Evolutionary conservation across 1,284 basidiomycete species (phyloP), one percentile per base, ranked within the genome.

Genomic region (Boletus hoseneyae): DNA sequence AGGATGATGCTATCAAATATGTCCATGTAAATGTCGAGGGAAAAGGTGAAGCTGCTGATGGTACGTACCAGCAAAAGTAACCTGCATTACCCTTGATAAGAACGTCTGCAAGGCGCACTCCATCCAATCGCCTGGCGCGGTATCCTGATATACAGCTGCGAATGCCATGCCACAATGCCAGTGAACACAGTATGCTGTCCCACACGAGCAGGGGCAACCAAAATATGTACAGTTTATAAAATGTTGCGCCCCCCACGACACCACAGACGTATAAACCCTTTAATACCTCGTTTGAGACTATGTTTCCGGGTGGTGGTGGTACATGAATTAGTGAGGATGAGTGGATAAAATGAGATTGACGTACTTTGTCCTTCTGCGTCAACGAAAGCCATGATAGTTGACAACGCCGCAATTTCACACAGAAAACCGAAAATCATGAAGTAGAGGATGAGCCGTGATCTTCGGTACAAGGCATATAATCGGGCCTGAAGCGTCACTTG

Each of bases 1-100:
- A 60, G 1, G 7, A 60, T 19, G 10, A 62, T 45, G 13, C 58
- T 59, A 12, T 4, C 15, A 19, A 4, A 32, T 18, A 21, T 19
- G 34, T 32, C 34, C 33, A 19, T 18, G 6, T 19, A 35, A 7
- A 16, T n/a, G 33, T 27, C 13, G 7, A 40, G n/a, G 25, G 13
- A 13, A 30, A 30, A 30, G 29, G 29, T 12, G 29, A 30, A 30
- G 6, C n/a, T n/a, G 4, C 12, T n/a, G 23, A 16, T 8, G 6
- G 7, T 16, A 10, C 60, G n/a, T 37, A 60, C 58, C 56, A 56
- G 25, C 52, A 6, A 35, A 60, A 63, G 38, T 63, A 63, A 18
- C 35, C 37, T 4, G 15, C 12, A 6, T 52, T 60, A 6, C 43
- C 56, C 15, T 40, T 56, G n/a, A 59, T 3, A 13, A 63, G 42